A percentile compares a stretch with the other conserved stretches of the same genome.
Conservation (phyloP, 2,329 filamentous ascomycete genomes). For the Penicillium frequentans region DNA sequence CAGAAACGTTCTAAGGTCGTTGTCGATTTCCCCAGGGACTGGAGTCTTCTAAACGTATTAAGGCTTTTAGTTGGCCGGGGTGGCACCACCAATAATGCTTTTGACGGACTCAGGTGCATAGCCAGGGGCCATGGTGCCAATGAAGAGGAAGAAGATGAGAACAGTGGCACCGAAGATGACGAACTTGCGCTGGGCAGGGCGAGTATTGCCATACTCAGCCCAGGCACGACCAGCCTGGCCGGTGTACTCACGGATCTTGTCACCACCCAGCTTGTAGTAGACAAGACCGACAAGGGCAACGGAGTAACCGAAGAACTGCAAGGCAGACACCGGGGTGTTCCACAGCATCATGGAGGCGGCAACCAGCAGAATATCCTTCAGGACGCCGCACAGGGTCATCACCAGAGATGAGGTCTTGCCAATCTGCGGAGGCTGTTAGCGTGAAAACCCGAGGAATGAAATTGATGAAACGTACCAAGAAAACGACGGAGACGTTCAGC, state of each 20-base stretch:
- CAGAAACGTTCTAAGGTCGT: not conserved
- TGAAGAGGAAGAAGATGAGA: conserved; percentile 70
- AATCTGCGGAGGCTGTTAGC: conserved; percentile 47
- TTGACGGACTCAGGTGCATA: conserved; percentile 39
- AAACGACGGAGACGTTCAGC: conserved; percentile 77
- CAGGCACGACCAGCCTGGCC: conserved; percentile 72
- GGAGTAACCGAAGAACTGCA: conserved; percentile 76
- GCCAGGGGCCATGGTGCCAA: conserved; percentile 60
- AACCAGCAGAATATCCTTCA: conserved; percentile 86
- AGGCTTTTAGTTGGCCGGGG: conserved; percentile 32
- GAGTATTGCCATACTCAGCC: conserved; percentile 79
- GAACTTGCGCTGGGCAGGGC: conserved; percentile 76
- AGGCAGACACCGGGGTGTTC: conserved; percentile 66
- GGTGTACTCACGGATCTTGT: conserved; percentile 79
- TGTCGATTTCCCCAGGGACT: not conserved
- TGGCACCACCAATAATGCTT: conserved; percentile 36
- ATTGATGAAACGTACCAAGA: conserved; percentile 47
- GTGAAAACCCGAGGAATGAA: no score
- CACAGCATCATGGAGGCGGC: conserved; percentile 74
- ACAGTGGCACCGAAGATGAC: conserved; percentile 66
- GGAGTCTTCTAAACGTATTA: not conserved
- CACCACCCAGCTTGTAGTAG: conserved; percentile 70
- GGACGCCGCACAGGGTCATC: conserved; percentile 80
- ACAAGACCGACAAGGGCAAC: conserved; percentile 67
- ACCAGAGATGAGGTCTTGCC: conserved; percentile 84